phyloP scores from a whole-genome alignment of 805 yeast species.

The Saturnispora zaruensis region DNA sequence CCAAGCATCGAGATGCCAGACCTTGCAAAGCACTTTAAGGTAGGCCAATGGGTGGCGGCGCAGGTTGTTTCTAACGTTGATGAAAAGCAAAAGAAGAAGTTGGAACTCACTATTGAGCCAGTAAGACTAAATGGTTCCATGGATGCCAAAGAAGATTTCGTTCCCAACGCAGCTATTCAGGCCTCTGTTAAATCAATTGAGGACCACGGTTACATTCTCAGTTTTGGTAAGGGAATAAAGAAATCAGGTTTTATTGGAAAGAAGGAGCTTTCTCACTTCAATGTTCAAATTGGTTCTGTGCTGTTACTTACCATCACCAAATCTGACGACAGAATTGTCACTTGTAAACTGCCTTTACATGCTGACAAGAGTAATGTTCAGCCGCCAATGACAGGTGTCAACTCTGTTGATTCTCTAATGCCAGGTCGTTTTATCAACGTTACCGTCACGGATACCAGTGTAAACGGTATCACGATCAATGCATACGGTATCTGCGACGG shows the following conservation, averaged over 20 bases:
- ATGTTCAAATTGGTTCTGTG: conserved; percentile 50
- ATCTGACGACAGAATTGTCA: conserved; percentile 47
- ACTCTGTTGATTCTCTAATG: conserved; percentile 69
- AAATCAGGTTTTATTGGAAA: conserved; percentile 67
- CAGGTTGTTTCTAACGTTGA: conserved; percentile 46
- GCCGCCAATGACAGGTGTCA: conserved; percentile 44
- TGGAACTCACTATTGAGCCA: conserved; percentile 71
- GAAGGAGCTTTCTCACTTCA: conserved; percentile 40
- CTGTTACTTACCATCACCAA: conserved; percentile 52
- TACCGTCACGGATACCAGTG: conserved; percentile 47
- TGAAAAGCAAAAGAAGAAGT: conserved; percentile 43
- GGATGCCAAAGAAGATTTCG: conserved; percentile 54
- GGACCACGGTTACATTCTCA: conserved; percentile 84
- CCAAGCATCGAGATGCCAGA: conserved; percentile 44
- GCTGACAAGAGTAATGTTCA: conserved; percentile 37
- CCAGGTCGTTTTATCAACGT: conserved; percentile 84
- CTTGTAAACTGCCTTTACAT: conserved; percentile 41
- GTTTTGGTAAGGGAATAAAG: conserved; percentile 48
- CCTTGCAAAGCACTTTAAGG: conserved; percentile 42
- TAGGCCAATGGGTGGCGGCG: conserved; percentile 87
- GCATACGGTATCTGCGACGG: conserved; percentile 70
- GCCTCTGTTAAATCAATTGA: conserved; percentile 72
- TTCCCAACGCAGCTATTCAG: conserved; percentile 58
- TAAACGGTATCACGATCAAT: conserved; percentile 61
- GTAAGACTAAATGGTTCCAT: conserved; percentile 53